Evolutionary conservation across 192 early-diverging fungal genomes (phyloP).

Genomic region (Diversispora eburnea): DNA sequence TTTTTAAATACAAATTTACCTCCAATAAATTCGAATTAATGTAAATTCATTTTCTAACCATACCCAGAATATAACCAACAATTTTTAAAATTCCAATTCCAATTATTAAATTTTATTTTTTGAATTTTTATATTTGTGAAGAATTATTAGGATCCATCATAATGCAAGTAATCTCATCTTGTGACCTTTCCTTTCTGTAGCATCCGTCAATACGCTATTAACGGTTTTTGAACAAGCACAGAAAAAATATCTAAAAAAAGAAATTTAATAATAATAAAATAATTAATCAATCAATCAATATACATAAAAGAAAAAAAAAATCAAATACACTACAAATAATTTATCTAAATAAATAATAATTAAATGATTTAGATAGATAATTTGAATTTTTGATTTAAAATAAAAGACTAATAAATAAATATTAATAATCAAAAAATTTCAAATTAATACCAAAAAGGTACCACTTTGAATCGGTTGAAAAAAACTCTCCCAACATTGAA

Average conservation of each 20-base stretch:
- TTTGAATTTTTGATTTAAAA: neutral
- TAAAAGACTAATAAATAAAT: neutral
- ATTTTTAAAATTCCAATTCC: neutral
- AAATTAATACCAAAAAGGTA: neutral
- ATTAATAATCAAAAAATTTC: neutral
- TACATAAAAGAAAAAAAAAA: neutral
- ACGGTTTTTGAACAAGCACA: conserved; percentile 25
- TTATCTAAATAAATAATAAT: neutral
- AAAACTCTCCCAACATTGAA: neutral
- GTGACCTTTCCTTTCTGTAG: conserved; percentile 42
- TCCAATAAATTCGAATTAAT: conserved; percentile 54
- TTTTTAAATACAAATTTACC: conserved; percentile 31
- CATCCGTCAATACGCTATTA: conserved; percentile 53
- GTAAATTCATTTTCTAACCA: conserved; percentile 64
- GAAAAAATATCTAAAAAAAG: conserved; percentile 15
- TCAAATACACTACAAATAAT: neutral
- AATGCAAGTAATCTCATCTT: conserved; percentile 46
- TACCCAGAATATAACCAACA: conserved; percentile 55
- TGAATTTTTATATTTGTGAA: neutral
- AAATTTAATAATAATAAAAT: neutral
- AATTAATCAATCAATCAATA: neutral
- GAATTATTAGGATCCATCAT: conserved; percentile 50
- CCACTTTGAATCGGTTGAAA: conserved; percentile 15
- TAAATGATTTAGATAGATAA: neutral
- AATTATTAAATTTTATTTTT: neutral